phyloP scores from a whole-genome alignment of 495 filamentous ascomycete species.

The Darksidea phi region DNA sequence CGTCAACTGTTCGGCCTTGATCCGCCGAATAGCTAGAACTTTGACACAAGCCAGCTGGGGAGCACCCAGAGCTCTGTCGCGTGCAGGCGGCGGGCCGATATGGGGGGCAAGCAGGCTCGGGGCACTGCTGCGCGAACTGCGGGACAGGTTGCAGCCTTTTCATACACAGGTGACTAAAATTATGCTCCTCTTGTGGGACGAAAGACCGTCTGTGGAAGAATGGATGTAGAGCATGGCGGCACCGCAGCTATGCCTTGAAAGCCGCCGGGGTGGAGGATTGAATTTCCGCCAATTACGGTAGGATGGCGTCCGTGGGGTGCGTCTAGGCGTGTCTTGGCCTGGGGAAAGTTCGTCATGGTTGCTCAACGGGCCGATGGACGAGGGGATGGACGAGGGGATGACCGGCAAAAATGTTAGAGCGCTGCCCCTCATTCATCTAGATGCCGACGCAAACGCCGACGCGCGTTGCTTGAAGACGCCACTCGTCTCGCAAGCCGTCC shows the following conservation, averaged over 20 bases:
- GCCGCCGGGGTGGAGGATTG: conserved; percentile 2
- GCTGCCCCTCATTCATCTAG: not conserved
- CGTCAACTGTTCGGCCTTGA: conserved; percentile 2
- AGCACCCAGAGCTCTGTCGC: not conserved
- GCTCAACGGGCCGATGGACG: not conserved
- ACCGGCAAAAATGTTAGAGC: conserved; percentile 22
- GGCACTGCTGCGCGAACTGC: conserved; percentile 22
- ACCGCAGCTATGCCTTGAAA: conserved; percentile 6
- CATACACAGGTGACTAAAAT: conserved; percentile 30
- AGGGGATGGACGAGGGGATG: conserved; percentile 7
- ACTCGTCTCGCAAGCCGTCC: too few species aligned
- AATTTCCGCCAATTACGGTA: conserved; percentile 16
- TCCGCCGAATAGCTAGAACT: conserved; percentile 17
- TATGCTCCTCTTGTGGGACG: conserved; percentile 11
- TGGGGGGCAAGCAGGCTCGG: conserved; percentile 5
- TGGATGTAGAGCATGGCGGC: conserved; percentile 23
- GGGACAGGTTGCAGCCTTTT: conserved; percentile 34
- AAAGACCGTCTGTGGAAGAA: conserved; percentile 16
- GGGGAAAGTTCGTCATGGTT: conserved; percentile 10
- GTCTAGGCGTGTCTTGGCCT: conserved; percentile 17
- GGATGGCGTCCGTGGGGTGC: conserved; percentile 16
- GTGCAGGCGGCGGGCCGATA: conserved; percentile 15
- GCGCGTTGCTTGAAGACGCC: not conserved
- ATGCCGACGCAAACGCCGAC: conserved; percentile 9
- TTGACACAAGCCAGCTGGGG: conserved; percentile 18